Percentiles rank a stretch among this genome's conserved stretches.
These are phyloP conservation scores for Nasturtium officinale DNA, from an alignment of 345 rosid genomes.

Conservation along the genomic window DNA sequence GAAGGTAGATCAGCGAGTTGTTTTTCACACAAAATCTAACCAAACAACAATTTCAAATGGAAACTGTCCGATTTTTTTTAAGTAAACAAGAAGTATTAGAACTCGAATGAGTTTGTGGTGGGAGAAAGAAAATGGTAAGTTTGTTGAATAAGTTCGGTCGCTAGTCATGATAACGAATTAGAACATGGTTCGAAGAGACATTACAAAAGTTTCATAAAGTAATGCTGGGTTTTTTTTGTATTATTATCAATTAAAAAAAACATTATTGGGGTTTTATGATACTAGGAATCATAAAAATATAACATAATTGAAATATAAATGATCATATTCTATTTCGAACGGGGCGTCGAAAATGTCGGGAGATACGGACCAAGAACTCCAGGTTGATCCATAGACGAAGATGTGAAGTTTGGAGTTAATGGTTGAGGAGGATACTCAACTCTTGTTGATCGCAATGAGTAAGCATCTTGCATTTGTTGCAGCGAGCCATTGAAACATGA, in stretches of 20 bases:
- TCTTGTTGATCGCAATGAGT: slow-evolving; percentile 59
- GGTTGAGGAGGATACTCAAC: slow-evolving; percentile 68
- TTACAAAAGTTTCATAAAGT: not conserved
- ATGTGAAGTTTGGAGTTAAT: slow-evolving; percentile 58
- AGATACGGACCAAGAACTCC: slow-evolving; percentile 49
- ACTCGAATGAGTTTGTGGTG: slow-evolving; percentile 10
- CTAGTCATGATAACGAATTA: too few species aligned
- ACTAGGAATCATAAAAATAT: not conserved
- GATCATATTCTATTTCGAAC: not conserved
- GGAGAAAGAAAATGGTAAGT: slow-evolving; percentile 16
- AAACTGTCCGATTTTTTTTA: slow-evolving; percentile 1
- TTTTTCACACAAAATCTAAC: slow-evolving; percentile 15
- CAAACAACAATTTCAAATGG: slow-evolving; percentile 12
- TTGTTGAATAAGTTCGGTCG: not conserved
- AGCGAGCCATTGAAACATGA: slow-evolving; percentile 48
- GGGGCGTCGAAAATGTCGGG: not conserved
- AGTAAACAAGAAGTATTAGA: not conserved
- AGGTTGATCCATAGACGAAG: slow-evolving; percentile 59
- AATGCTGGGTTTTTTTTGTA: not conserved
- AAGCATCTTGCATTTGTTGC: slow-evolving; percentile 52
- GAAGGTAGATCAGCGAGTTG: slow-evolving; percentile 10
- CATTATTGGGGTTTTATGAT: not conserved
- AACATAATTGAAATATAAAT: not conserved
- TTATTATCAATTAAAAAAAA: not conserved
- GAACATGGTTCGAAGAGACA: too few species aligned